These are phyloP conservation scores for Cystobasidiaceae sp. DNA, from an alignment of 1,284 basidiomycete genomes.

Conservation along the genomic window DNA sequence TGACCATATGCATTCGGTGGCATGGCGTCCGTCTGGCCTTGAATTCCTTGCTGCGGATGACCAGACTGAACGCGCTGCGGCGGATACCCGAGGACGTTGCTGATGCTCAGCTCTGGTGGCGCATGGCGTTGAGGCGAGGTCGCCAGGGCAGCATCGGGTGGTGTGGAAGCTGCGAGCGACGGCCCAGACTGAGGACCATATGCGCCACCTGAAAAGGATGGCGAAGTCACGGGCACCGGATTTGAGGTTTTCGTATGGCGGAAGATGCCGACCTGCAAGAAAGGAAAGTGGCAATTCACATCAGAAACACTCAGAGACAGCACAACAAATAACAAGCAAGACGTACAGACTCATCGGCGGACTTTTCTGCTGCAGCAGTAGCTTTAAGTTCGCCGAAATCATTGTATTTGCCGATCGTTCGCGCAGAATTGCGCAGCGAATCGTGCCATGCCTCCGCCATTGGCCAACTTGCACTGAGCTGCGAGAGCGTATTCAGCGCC, in stretches of 20 bases:
- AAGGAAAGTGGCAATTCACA: not conserved
- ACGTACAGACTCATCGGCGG: constrained; percentile 11
- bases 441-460: constrained; percentile 25
- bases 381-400: constrained; percentile 7
- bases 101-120: not conserved
- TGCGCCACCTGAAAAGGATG: not conserved
- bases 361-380: constrained; percentile 8
- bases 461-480: not conserved
- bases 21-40: no score
- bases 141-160: not conserved
- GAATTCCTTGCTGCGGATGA: no score
- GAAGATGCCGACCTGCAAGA: constrained; percentile 8
- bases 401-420: not conserved
- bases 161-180: not conserved
- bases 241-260: constrained; percentile 8
- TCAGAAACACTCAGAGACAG: no score
- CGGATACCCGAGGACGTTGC: no score
- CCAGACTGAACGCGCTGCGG: no score
- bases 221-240: constrained; percentile 1
- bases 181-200: not conserved
- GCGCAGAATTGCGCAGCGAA: constrained; percentile 15
- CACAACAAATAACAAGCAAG: no score
- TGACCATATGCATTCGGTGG: no score
- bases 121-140: not conserved
- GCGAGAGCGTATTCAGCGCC: not conserved